Conservation (phyloP, 202 grass and related monocot genomes). For the Miscanthus sacchariflorus region DNA sequence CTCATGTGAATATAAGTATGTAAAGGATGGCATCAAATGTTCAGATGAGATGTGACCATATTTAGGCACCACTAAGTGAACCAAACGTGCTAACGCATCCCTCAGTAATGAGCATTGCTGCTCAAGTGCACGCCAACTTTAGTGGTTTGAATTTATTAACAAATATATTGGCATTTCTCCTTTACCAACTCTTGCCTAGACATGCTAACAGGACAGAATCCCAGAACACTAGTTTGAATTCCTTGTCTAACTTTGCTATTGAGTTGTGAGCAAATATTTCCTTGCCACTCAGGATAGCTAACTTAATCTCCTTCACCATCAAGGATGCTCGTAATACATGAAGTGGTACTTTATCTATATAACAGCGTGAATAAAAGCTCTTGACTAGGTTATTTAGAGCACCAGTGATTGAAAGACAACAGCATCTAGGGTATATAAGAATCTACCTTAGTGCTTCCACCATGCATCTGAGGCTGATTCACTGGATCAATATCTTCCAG, state of each 20-base stretch:
- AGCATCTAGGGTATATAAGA: conserved; percentile 23
- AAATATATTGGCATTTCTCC: not conserved
- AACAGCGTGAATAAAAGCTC: conserved; percentile 7
- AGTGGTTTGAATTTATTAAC: not conserved
- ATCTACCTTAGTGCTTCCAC: conserved; percentile 43
- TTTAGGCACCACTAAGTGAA: not conserved
- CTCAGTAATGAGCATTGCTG: not conserved
- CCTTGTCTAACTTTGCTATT: not conserved
- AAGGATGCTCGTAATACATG: not conserved
- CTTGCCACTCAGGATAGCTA: conserved; percentile 5
- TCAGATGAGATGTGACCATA: not conserved
- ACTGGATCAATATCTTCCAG: conserved; percentile 37
- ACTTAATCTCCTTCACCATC: not conserved
- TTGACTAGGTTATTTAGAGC: conserved; percentile 35
- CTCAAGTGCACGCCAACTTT: conserved; percentile 21
- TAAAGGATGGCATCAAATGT: conserved; percentile 17
- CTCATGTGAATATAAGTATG: not conserved
- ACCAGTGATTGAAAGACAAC: conserved; percentile 19
- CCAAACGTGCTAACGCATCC: not conserved
- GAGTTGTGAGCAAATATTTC: not conserved
- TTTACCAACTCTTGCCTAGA: not conserved
- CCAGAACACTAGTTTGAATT: not conserved
- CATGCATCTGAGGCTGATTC: conserved; percentile 35
- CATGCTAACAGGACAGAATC: not conserved
- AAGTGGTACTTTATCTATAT: conserved; percentile 31